Evolutionary conservation across 495 filamentous ascomycete species (phyloP).

Genomic region (Sphaerosporella brunnea): DNA sequence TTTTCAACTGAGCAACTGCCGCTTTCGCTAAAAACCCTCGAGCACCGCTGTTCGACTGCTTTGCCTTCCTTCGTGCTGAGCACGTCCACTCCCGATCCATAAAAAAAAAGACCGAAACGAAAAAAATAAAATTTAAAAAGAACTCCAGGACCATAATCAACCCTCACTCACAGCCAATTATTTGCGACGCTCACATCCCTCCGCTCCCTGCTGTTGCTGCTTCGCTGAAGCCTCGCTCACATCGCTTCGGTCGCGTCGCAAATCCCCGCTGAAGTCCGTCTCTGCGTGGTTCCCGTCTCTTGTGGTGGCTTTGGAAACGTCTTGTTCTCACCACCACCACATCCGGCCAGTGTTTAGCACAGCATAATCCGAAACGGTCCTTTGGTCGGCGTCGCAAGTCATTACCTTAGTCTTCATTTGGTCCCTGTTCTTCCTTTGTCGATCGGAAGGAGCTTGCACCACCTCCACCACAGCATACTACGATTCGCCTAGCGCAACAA

Average conservation of each 20-base stretch:
- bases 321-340: background rate
- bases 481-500: background rate
- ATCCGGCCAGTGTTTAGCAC: background rate
- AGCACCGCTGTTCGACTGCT: background rate
- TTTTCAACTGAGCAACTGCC: background rate
- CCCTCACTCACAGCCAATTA: too few relatives aligned
- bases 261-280: background rate
- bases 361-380: background rate
- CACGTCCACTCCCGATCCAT: slow-evolving; percentile 1
- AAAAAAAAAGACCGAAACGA: background rate
- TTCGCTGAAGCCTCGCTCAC: background rate
- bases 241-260: background rate
- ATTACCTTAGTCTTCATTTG: background rate
- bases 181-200: too few relatives aligned
- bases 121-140: background rate
- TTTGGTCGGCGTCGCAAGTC: background rate
- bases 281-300: background rate
- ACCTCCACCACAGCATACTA: background rate
- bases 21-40: background rate
- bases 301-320: background rate
- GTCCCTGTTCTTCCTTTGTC: background rate
- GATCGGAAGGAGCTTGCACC: background rate
- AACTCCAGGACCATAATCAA: background rate
- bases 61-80: slow-evolving; percentile 8
- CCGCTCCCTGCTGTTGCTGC: background rate